These are phyloP conservation scores for Rhynchosporium graminicola DNA, from an alignment of 2,329 filamentous ascomycete species.

Conservation along the genomic window DNA sequence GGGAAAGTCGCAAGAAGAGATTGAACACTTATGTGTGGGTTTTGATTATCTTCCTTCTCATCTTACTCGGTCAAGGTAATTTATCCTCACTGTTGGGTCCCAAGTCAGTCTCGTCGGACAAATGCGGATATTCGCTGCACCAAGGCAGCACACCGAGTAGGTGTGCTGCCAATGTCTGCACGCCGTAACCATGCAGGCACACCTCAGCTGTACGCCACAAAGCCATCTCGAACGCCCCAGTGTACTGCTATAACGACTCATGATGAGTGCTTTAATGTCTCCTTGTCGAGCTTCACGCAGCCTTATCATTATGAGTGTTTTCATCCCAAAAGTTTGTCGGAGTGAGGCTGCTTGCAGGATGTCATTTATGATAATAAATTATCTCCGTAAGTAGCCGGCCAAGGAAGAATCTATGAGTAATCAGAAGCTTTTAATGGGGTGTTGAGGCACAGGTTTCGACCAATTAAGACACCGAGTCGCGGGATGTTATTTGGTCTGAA, in stretches of 20 bases:
- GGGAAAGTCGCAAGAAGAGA: background rate
- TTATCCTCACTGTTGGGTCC: background rate
- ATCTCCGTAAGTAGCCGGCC: background rate
- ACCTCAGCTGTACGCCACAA: background rate
- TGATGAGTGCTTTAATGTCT: background rate
- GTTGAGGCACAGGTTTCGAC: no score
- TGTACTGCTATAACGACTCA: background rate
- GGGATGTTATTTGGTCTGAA: background rate
- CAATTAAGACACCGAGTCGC: background rate
- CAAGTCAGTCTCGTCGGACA: background rate
- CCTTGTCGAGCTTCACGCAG: background rate
- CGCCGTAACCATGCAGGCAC: background rate
- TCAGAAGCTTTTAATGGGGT: no score
- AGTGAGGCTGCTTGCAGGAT: background rate
- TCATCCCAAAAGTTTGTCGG: background rate
- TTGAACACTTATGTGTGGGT: background rate
- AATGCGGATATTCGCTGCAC: background rate
- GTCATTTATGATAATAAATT: no score
- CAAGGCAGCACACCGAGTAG: constrained; percentile 9
- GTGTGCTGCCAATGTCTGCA: no score
- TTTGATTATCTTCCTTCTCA: background rate
- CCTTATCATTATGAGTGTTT: background rate
- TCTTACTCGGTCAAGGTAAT: background rate
- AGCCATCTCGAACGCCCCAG: background rate
- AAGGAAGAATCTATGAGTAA: no score